Conservation (phyloP, 345 rosid genomes). For the Acer yangbiense region DNA sequence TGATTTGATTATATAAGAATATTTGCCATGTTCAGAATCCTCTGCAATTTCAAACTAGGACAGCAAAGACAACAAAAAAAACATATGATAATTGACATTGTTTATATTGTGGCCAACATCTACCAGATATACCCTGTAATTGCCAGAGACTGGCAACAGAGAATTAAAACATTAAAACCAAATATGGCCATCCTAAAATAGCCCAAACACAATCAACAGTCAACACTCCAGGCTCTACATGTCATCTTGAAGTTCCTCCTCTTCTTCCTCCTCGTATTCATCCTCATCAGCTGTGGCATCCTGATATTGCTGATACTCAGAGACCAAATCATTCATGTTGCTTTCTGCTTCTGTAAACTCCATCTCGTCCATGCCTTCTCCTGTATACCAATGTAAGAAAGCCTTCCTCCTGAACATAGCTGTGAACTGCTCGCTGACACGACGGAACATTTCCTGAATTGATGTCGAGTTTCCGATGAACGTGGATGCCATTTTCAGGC, state of each 20-base stretch:
- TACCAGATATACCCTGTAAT: slow-evolving; percentile 12
- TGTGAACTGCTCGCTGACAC: slow-evolving; percentile 56
- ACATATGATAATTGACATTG: slow-evolving; percentile 7
- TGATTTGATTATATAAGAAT: background rate
- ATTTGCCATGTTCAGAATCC: too few species aligned
- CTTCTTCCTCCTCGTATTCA: slow-evolving; percentile 44
- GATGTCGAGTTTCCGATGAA: slow-evolving; percentile 54
- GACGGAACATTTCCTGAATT: slow-evolving; percentile 52
- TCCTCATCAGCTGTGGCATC: slow-evolving; percentile 54
- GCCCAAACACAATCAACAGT: slow-evolving; percentile 18
- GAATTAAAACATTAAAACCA: background rate
- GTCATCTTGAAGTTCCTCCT: slow-evolving; percentile 29
- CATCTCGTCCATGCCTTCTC: slow-evolving; percentile 80
- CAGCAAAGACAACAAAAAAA: background rate
- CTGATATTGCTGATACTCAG: slow-evolving; percentile 56
- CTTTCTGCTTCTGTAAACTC: slow-evolving; percentile 66
- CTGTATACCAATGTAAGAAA: slow-evolving; percentile 74
- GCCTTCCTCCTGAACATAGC: slow-evolving; percentile 81
- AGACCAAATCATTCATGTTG: slow-evolving; percentile 58
- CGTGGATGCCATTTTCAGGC: slow-evolving; percentile 54
- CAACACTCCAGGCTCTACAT: slow-evolving; percentile 11
- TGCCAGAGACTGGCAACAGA: slow-evolving; percentile 32
- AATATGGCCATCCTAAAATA: background rate
- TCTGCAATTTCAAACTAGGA: background rate
- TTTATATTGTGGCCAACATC: slow-evolving; percentile 13